phyloP scores from a whole-genome alignment of 257 asterid genomes.

The Solanum arcanum region DNA sequence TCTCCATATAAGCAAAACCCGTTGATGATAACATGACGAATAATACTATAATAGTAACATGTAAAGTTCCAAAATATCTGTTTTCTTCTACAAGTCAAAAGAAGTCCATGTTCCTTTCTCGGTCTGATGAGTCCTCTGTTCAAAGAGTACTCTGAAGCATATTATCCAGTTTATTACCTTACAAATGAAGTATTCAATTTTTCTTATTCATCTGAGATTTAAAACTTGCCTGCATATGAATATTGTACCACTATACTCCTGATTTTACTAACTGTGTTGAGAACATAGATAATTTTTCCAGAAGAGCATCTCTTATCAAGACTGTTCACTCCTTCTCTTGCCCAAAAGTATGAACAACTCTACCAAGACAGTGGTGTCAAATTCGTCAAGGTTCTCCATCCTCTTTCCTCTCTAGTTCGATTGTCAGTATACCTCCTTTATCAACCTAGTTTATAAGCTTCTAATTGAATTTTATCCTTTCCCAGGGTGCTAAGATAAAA shows the following conservation, averaged over 20 bases:
- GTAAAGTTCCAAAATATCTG: neutral
- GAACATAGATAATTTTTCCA: conserved; percentile 59
- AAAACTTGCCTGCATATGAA: neutral
- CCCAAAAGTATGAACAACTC: conserved; percentile 69
- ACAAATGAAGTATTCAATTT: neutral
- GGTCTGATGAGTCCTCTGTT: neutral
- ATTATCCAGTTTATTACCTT: neutral
- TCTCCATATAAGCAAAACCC: neutral
- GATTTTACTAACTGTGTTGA: neutral
- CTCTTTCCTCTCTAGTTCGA: neutral
- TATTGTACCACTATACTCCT: neutral
- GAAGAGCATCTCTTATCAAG: conserved; percentile 80
- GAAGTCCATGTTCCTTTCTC: neutral
- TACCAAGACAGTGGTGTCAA: conserved; percentile 75
- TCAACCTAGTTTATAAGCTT: neutral
- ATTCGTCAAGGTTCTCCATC: conserved; percentile 60
- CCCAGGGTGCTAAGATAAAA: conserved; percentile 74
- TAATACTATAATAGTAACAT: neutral
- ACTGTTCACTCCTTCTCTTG: conserved; percentile 80
- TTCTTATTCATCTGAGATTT: neutral
- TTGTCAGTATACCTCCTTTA: neutral
- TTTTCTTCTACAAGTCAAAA: neutral
- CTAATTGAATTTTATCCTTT: conserved; percentile 5
- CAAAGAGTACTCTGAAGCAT: neutral
- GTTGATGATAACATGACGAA: neutral